Base-by-base conservation (phyloP, 2,329 filamentous ascomycete species). In the Pseudogymnoascus sp. region DNA sequence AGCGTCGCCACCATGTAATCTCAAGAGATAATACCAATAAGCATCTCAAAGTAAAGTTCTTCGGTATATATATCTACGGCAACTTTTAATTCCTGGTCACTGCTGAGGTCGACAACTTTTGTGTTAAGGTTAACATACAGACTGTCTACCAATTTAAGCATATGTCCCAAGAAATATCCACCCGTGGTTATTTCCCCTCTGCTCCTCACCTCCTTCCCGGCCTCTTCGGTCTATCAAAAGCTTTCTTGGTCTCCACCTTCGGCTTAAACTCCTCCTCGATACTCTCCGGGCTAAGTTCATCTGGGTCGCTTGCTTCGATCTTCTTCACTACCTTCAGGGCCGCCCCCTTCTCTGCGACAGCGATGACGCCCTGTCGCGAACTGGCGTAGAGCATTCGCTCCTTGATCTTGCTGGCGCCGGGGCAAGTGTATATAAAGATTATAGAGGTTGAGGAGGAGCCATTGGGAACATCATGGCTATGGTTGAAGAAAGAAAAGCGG, bases 381-480 rank as follows among this genome's bases (percentile, higher is more conserved):
- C 87, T 78, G 36, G 90, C 89, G 73, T 95, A 95, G 71, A 95
- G 76, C 91, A 96, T 96, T 67, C 90, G 82, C 76, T 89, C 88
- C 78, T 91, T 93, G 78, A 95, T 89, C 62, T 83, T 79, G 76
- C 86, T 90, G 62, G 81, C 85, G 0, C 83, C 78, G 0, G 91
- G 91, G 74, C 89, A 92, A 5, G 90, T 93, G 77, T 92, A 93
- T 73, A 95, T 86, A 78, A 95, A 95, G 5, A 93, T 79, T 59
- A 93, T 78, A 2, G 86, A 84, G 63, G 79, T 81, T 62, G 79
- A 77, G 65, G 81, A 76, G 54, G 72, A 67, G 21, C 84, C 84
- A 34, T 78, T 76, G 66, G 85, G 76, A 39, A 23, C 51, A 45
- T 81, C 81, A 71, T 88, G 82, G 11, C 75, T 78, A 74, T 86